Base-by-base conservation (phyloP, 1,139 yeast species). In the Candida frijolesensis region DNA sequence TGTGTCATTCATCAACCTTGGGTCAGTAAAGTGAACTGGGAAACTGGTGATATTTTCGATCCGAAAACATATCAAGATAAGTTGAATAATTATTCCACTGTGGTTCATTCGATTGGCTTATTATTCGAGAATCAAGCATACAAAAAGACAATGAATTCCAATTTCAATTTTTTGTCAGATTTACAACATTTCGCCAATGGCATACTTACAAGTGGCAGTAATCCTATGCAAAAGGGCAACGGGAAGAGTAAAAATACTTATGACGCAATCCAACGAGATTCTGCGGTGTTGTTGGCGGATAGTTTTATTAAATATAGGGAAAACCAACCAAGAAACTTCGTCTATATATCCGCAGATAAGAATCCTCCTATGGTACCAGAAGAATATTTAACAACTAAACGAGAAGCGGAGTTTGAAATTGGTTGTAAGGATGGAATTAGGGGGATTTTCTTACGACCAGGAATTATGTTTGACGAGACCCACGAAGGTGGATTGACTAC, bases 101-200 rank as follows among this genome's bases (percentile, higher is more conserved):
- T 90, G 1, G 92, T 91, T n/a, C 96, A 90, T 63, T 79, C 94
- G 0, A 74, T 91, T 53, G 97, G 97, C 0, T 75, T 87, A 14
- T 68, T 90, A 11, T 71, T 89, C 45, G 94, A 88, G 58, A 79
- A 86, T 56, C 81, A 72, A 49, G 69, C 78, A 34, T 91, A 91
- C 66, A 91, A 91, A 65, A 68, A 74, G 46, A 59, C 74, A 12
- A 69, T 82, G 55, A 79, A 80, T 48, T 71, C 82, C 30, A 74
- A 73, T 57, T 59, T 67, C 57, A 62, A 64, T 60, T 57, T 67
- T 38, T 61, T 68, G 51, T 66, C 62, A 48, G 76, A 70, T 51
- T 47, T 70, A 25, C 71, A 65, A 53, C 60, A 60, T 32, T 57
- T 72, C 44, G 64, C 68, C 32, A 66, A 63, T 46, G 39, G 54